phyloP scores from a whole-genome alignment of 129 eudicot genomes.

The Erigeron canadensis region DNA sequence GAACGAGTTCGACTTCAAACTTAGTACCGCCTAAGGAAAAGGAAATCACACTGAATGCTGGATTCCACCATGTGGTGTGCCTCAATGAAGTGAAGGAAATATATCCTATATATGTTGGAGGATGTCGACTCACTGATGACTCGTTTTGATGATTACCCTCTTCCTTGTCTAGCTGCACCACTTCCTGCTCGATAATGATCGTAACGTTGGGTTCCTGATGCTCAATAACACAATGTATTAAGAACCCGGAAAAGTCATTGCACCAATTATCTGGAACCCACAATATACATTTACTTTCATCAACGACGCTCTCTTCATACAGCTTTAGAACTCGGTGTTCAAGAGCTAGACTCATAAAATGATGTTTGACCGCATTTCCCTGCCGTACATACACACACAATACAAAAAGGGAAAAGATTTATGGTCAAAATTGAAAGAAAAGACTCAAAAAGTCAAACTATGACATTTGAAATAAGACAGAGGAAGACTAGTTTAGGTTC shows the following conservation, averaged over 20 bases:
- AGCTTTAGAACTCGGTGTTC: slow-evolving; percentile 8
- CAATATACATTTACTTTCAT: neutral
- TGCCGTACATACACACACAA: neutral
- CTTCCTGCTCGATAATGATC: slow-evolving; percentile 11
- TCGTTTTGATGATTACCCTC: slow-evolving; percentile 10
- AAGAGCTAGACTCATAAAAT: slow-evolving; percentile 1
- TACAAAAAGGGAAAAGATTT: too few species aligned
- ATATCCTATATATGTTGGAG: slow-evolving; percentile 30
- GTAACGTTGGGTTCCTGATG: slow-evolving; percentile 13
- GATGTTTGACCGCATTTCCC: slow-evolving; percentile 15
- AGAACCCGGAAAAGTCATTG: slow-evolving; percentile 19
- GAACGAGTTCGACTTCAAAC: slow-evolving; percentile 21
- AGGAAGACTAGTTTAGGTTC: too few species aligned
- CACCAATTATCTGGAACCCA: slow-evolving; percentile 18
- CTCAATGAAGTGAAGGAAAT: slow-evolving; percentile 20
- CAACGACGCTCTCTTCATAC: neutral
- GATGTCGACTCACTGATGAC: neutral
- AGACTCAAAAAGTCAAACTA: too few species aligned
- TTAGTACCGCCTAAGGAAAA: slow-evolving; percentile 11
- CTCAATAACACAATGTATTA: slow-evolving; percentile 22
- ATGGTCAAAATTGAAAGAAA: too few species aligned
- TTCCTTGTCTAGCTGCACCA: neutral
- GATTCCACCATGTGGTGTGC: slow-evolving; percentile 14
- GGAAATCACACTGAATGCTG: neutral
- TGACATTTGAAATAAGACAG: too few species aligned